These are phyloP conservation scores for Parasitella parasitica DNA, from an alignment of 371 early-diverging fungal genomes.

Conservation along the genomic window DNA sequence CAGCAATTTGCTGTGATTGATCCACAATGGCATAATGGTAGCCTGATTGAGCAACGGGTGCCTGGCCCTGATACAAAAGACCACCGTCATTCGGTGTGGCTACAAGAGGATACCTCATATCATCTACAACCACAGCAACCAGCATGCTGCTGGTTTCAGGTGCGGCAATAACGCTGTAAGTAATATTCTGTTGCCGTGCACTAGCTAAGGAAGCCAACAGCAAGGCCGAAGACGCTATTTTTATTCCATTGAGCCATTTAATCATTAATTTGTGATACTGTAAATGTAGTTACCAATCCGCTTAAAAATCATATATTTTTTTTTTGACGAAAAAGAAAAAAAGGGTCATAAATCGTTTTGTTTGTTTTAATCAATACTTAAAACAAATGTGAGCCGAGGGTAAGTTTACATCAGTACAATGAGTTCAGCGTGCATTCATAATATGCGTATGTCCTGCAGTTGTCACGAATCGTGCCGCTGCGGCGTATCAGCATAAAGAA, in stretches of 20 bases:
- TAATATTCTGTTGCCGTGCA: not conserved
- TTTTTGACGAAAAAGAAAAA: not conserved
- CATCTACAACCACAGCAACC: slow-evolving; percentile 10
- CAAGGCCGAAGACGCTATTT: not conserved
- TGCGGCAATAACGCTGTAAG: slow-evolving; percentile 10
- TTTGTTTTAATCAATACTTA: too few relatives aligned
- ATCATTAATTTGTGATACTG: too few relatives aligned
- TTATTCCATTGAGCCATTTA: too few relatives aligned
- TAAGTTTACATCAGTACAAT: too few relatives aligned
- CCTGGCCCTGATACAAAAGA: slow-evolving; percentile 13
- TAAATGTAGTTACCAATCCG: not conserved
- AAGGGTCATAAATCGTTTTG: too few relatives aligned
- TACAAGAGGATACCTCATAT: not conserved
- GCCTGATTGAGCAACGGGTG: slow-evolving; percentile 6
- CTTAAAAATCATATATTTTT: not conserved
- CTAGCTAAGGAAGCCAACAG: not conserved
- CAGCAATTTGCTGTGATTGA: not conserved
- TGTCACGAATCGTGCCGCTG: too few relatives aligned
- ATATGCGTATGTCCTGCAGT: too few relatives aligned
- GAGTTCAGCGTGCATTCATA: too few relatives aligned
- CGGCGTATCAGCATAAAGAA: too few relatives aligned
- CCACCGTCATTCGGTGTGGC: not conserved
- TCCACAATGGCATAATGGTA: slow-evolving; percentile 15
- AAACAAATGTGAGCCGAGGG: too few relatives aligned
- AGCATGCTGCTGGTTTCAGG: not conserved